Evolutionary conservation across 2,329 filamentous ascomycete genomes (phyloP).

Genomic region (Aspergillus nomiae): DNA sequence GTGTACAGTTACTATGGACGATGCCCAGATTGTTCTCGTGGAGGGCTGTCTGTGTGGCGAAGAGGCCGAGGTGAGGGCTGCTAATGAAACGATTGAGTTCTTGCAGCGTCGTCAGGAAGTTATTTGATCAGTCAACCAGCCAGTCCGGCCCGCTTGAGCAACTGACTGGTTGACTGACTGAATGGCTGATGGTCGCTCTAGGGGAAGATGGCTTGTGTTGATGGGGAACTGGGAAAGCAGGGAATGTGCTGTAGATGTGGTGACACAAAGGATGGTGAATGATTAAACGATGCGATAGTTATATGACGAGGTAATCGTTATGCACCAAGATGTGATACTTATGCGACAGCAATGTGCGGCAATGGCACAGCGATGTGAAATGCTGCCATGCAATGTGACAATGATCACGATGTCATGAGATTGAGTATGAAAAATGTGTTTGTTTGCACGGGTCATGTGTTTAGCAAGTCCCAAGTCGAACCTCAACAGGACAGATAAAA

Average conservation of each 20-base stretch:
- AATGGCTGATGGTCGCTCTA: neutral
- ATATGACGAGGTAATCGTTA: neutral
- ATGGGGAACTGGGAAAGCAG: neutral
- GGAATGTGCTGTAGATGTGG: neutral
- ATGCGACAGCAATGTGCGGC: neutral
- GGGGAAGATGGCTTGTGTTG: neutral
- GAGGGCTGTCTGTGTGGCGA: conserved; percentile 29
- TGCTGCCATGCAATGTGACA: neutral
- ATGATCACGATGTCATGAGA: neutral
- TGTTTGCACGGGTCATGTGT: neutral
- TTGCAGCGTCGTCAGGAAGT: conserved; percentile 6
- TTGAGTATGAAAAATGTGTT: neutral
- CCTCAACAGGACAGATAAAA: neutral
- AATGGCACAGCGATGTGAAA: neutral
- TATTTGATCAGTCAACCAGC: neutral
- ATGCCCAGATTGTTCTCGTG: conserved; percentile 20
- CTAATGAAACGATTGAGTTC: conserved; percentile 20
- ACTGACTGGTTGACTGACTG: neutral
- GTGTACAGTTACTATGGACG: conserved; percentile 20
- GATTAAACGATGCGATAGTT: neutral
- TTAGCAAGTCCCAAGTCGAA: neutral
- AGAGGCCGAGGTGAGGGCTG: conserved; percentile 33
- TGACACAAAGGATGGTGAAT: neutral
- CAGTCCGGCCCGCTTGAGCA: neutral
- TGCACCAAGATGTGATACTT: neutral